Conservation (phyloP, 163 green algal genomes). For the Chlamydomonas reinhardtii region DNA sequence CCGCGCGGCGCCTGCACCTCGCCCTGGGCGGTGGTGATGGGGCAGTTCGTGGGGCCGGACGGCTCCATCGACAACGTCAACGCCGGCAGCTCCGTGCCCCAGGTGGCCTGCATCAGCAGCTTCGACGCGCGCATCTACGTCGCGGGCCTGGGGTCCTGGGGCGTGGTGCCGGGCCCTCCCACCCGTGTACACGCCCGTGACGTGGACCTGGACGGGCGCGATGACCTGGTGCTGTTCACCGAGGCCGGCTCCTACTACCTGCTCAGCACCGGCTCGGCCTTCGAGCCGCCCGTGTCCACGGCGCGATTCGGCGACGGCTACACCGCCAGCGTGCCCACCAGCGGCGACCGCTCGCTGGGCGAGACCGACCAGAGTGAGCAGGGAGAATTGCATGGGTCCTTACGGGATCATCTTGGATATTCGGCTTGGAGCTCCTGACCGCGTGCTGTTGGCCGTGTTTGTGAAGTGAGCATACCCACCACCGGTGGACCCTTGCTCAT, state of each 20-base stretch:
- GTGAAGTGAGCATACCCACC: too few relatives aligned
- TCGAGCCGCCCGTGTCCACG: neutral
- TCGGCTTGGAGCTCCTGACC: too few relatives aligned
- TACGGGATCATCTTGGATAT: too few relatives aligned
- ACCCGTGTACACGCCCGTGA: neutral
- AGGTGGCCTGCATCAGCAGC: neutral
- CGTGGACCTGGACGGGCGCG: neutral
- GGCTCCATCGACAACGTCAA: neutral
- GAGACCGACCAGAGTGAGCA: neutral
- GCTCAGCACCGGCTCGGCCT: neutral
- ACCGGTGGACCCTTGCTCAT: too few relatives aligned
- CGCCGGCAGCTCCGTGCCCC: too few relatives aligned
- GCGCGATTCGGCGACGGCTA: neutral
- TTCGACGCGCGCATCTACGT: neutral
- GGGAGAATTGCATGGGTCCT: too few relatives aligned
- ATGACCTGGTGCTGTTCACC: neutral
- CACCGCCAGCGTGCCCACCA: neutral
- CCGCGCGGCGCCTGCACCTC: neutral
- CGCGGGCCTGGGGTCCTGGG: neutral
- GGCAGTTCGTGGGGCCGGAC: neutral
- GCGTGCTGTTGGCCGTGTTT: too few relatives aligned
- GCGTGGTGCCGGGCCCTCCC: neutral
- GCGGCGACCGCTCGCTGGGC: neutral
- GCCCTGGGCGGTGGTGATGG: neutral
- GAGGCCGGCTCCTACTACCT: neutral